Evolutionary conservation across 2,329 filamentous ascomycete species (phyloP).

Genomic region (Botrytis squamosa): DNA sequence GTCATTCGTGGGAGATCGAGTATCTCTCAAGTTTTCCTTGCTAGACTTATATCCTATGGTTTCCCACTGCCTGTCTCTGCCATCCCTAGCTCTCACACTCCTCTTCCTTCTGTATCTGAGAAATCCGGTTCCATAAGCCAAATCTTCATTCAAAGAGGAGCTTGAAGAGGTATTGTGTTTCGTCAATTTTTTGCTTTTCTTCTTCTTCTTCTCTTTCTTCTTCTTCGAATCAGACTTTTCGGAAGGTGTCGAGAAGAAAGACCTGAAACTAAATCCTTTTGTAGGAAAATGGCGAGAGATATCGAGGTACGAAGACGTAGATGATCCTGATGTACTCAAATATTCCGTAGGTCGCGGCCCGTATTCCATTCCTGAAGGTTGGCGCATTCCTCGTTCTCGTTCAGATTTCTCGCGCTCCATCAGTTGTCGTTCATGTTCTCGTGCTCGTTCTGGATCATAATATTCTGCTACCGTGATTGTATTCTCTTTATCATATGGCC

Average conservation of each 20-base stretch:
- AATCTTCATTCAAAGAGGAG: constrained; percentile 65
- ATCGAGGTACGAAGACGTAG: constrained; percentile 52
- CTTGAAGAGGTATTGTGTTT: constrained; percentile 58
- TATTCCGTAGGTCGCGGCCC: constrained; percentile 23
- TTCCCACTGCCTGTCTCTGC: constrained; percentile 35
- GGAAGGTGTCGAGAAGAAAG: constrained; percentile 63
- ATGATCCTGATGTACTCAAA: constrained; percentile 29
- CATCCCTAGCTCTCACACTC: constrained; percentile 32
- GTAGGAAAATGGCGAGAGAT: constrained; percentile 57
- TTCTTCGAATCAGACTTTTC: constrained; percentile 40
- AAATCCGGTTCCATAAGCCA: constrained; percentile 65
- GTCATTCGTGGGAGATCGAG: constrained; percentile 37
- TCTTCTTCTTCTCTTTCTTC: constrained; percentile 30
- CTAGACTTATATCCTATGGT: constrained; percentile 29
- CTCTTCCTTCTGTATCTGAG: constrained; percentile 35
- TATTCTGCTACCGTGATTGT: constrained; percentile 21
- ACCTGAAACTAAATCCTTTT: constrained; percentile 52
- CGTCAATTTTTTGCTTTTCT: constrained; percentile 7
- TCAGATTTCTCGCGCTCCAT: constrained; percentile 18
- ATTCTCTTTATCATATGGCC: constrained; percentile 27
- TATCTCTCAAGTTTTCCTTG: constrained; percentile 17
- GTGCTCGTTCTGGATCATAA: constrained; percentile 27
- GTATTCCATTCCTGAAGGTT: constrained; percentile 25
- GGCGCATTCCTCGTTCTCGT: constrained; percentile 16
- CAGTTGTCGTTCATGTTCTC: constrained; percentile 17